Base-by-base conservation (phyloP, 768 basidiomycete genomes). In the Boletellus sp. region DNA sequence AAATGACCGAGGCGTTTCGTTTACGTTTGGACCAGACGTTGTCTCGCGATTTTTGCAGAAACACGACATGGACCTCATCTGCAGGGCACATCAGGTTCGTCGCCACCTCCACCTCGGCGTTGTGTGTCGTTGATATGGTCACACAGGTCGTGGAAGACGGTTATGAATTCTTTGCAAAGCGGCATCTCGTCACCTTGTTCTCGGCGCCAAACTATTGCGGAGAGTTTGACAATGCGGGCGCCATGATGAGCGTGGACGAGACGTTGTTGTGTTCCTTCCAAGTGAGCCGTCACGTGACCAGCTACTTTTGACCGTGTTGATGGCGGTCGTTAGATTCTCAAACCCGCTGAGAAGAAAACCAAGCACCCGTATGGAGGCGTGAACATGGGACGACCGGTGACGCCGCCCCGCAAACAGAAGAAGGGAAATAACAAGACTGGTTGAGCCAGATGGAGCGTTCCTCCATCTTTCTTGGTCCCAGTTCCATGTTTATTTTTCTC, bases 211-310 rank as follows among this genome's bases (percentile, higher is more conserved):
- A 92, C 75, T 91, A 92, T 63, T 91, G 88, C 60, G 89, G 92
- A 56, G 90, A 98, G 74, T 99, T 99, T 63, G 95, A 99, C 70
- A 99, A 99, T 69, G 94, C 95, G 4, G 95, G 95, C 33, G 95
- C 95, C 31, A 99, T 99, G 95, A 99, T 98, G 95, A 94, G 90
- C 63, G 95, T 99, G 37, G 95, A 97, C 62, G 95, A 97, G 72
- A 96, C 95, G 9, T 70, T 98, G 57, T 70, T 98, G 56, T 97
- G 95, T 73, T 97, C 94, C 8, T 97, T 98, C 91, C 95, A 97
- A 74, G 93, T 94, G 56, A 52, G 77, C 57, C 22, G 11, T 56
- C 54, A 63, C 56, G 50, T 62, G 54, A 45, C 33, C 26, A 13
- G 1, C 0, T 22, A 6, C 15, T 3, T 0, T 11, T 8, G 16